Percentiles rank a stretch among this genome's conserved stretches.
These are phyloP conservation scores for Plasmodium malariae DNA, from an alignment of 169 alveolate species.

Conservation along the genomic window DNA sequence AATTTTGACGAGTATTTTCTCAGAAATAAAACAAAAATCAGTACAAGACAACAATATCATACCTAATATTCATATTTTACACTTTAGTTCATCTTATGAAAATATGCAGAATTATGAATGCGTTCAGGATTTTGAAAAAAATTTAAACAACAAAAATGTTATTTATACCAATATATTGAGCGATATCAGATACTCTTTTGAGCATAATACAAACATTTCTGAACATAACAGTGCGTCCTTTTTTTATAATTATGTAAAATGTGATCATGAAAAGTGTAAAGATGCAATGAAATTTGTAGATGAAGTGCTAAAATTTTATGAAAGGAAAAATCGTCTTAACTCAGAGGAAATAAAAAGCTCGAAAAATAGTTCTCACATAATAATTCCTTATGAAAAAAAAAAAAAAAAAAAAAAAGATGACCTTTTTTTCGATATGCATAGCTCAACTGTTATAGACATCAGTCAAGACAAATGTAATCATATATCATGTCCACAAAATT, in stretches of 20 bases:
- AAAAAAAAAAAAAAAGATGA: background rate
- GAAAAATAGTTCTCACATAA: background rate
- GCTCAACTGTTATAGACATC: too few relatives aligned
- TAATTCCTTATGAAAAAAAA: background rate
- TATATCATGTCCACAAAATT: slow-evolving; percentile 14
- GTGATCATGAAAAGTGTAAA: background rate
- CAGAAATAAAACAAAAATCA: background rate
- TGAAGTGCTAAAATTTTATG: slow-evolving; percentile 18
- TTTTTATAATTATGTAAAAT: slow-evolving; percentile 22
- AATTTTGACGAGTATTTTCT: too few relatives aligned
- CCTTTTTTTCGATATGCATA: too few relatives aligned
- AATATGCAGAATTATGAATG: slow-evolving; percentile 22
- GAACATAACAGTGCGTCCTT: background rate
- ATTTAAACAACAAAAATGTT: background rate
- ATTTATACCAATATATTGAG: background rate
- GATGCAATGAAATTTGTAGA: slow-evolving; percentile 17
- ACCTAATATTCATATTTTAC: slow-evolving; percentile 4
- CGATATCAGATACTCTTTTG: slow-evolving; percentile 16
- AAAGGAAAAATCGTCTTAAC: background rate
- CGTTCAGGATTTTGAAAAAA: background rate
- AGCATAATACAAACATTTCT: background rate
- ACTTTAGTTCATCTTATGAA: slow-evolving; percentile 9
- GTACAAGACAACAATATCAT: background rate
- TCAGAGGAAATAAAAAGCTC: background rate
- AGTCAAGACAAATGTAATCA: background rate